Conservation (phyloP, 2,329 filamentous ascomycete species). For the Pseudogymnoascus sp. region DNA sequence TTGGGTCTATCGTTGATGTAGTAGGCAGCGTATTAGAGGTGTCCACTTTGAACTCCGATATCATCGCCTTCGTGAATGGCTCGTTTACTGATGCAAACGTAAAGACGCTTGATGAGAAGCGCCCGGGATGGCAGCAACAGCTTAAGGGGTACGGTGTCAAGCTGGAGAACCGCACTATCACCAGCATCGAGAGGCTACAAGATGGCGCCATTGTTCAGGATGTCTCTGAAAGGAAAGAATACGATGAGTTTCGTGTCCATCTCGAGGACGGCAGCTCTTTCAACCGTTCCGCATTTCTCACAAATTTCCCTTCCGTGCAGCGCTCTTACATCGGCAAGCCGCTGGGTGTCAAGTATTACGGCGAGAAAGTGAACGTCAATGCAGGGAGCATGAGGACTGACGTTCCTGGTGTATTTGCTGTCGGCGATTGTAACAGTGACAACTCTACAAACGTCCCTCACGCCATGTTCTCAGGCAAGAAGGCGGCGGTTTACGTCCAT, state of each 20-base stretch:
- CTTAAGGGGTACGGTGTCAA: constrained; percentile 41
- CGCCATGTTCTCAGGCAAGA: constrained; percentile 51
- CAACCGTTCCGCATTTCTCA: constrained; percentile 43
- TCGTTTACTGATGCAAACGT: constrained; percentile 41
- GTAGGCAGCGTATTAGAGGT: constrained; percentile 42
- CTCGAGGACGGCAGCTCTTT: constrained; percentile 39
- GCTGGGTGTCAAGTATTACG: constrained; percentile 29
- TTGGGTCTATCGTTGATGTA: constrained; percentile 38
- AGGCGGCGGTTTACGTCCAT: constrained; percentile 48
- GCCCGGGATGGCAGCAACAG: constrained; percentile 40
- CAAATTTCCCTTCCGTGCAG: constrained; percentile 41
- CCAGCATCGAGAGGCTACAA: constrained; percentile 38
- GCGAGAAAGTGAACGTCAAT: constrained; percentile 12
- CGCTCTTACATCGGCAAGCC: constrained; percentile 38
- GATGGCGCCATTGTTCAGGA: constrained; percentile 20
- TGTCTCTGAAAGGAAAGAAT: constrained; percentile 28
- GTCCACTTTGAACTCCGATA: constrained; percentile 44
- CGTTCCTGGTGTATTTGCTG: constrained; percentile 45
- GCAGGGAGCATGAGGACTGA: constrained; percentile 33
- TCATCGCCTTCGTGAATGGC: constrained; percentile 40
- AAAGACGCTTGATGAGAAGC: constrained; percentile 29
- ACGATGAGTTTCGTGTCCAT: constrained; percentile 47
- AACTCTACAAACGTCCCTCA: constrained; percentile 53
- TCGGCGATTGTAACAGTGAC: constrained; percentile 46
- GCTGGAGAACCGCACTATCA: constrained; percentile 49